Evolutionary conservation across 192 early-diverging fungal genomes (phyloP), one percentile per base, ranked within the genome.

Genomic region (Mortierella claussenii): DNA sequence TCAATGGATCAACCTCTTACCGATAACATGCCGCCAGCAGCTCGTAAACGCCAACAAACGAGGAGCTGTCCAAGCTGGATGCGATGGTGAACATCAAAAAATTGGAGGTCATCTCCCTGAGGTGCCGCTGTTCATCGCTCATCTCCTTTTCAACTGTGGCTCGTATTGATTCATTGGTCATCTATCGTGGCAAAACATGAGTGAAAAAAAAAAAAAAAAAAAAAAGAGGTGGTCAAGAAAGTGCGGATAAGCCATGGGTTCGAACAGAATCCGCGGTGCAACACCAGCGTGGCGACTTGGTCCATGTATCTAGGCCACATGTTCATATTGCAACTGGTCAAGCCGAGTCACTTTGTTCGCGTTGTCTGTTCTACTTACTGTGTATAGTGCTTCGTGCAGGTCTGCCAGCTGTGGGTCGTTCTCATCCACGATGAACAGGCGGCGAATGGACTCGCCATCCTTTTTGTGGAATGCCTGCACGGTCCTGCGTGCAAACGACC

Each of bases 31-130:
- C 31, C 10, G 65, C 60, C 7, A 76, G 23, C 2, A 48, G 50
- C 18, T 76, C 73, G 17, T 76, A 76, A 10, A 76, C 54, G 0
- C 62, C 64, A 1, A 46, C 45, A 0, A 49, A 37, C 1, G 43
- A 40, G 26, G 63, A 67, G 12, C 50, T 48, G 10, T 61, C 63
- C 27, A 76, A 49, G 4, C 42, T 59, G 0, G 73, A 60, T n/a
- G 56, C 44, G 24, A 76, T 66, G 10, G 63, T 62, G n/a, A 76
- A 76, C 4, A 51, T 30, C 7, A 76, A 53, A 11, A 62, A 76
- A 44, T 67, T 76, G 44, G 73, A 36, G 36, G 60, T 56, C 13
- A 76, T 50, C 12, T 76, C 65, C 33, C 44, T 59, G 18, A 67
- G 46, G 0, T 28, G 46, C 13, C 65, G 33, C 6, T 55, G 51